These are phyloP conservation scores for Leccinellum albellum DNA, from an alignment of 768 basidiomycete genomes.

Conservation along the genomic window DNA sequence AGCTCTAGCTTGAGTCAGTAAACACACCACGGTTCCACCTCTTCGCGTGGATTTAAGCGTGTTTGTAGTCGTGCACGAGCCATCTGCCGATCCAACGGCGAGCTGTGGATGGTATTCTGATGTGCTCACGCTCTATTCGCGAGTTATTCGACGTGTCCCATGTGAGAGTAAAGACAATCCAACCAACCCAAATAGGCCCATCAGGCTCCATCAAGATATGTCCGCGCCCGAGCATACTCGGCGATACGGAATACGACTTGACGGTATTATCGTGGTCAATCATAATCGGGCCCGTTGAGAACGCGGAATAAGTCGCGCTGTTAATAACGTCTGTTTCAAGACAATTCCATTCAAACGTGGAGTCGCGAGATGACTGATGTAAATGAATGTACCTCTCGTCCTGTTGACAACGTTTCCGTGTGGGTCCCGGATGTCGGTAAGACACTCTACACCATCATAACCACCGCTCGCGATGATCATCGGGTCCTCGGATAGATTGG, in stretches of 20 bases:
- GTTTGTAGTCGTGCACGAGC: constrained; percentile 73
- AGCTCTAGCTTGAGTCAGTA: neutral
- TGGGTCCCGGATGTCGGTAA: constrained; percentile 75
- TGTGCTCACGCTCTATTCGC: constrained; percentile 55
- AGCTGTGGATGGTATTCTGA: constrained; percentile 89
- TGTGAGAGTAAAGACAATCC: neutral
- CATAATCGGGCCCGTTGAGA: constrained; percentile 66
- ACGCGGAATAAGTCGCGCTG: constrained; percentile 62
- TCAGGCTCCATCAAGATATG: constrained; percentile 68
- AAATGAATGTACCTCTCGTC: constrained; percentile 55
- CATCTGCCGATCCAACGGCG: constrained; percentile 80
- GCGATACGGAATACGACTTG: constrained; percentile 69
- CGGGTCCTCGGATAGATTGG: constrained; percentile 53
- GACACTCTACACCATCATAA: constrained; percentile 72
- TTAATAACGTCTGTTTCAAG: constrained; percentile 61
- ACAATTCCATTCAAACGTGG: neutral
- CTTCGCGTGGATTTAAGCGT: constrained; percentile 61
- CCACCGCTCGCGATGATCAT: constrained; percentile 73
- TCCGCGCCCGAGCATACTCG: constrained; percentile 69
- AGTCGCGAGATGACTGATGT: neutral
- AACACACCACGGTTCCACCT: constrained; percentile 67
- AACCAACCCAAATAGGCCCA: constrained; percentile 82
- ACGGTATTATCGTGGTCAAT: constrained; percentile 81
- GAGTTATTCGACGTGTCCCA: neutral
- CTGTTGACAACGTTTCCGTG: constrained; percentile 68